Conservation (phyloP, 2,329 filamentous ascomycete genomes). For the Macroventuria anomochaeta region DNA sequence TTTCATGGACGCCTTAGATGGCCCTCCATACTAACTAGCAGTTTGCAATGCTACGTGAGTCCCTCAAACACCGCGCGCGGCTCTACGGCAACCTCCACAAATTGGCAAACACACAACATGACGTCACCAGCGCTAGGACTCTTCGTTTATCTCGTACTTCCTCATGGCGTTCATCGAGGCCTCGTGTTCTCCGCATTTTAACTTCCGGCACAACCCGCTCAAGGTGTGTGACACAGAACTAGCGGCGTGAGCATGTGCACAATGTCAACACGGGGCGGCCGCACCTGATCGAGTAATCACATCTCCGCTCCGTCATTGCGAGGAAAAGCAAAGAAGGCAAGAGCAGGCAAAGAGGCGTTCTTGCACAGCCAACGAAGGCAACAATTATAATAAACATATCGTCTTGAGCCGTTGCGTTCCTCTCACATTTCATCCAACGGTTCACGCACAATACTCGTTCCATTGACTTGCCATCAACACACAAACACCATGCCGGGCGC, state of each 20-base stretch:
- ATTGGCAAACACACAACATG: background rate
- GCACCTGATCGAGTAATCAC: conserved; percentile 24
- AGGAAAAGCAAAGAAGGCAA: conserved; percentile 10
- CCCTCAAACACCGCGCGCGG: background rate
- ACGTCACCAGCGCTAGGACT: conserved; percentile 13
- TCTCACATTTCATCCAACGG: background rate
- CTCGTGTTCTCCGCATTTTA: background rate
- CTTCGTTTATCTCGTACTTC: background rate
- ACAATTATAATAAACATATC: background rate
- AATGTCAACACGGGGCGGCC: conserved; percentile 17
- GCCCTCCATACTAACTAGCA: background rate
- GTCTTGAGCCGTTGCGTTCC: background rate
- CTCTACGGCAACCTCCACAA: background rate
- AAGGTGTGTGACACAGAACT: conserved; percentile 18
- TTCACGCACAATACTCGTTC: too few relatives aligned
- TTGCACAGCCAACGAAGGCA: background rate
- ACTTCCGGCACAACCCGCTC: conserved; percentile 12
- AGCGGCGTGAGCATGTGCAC: conserved; percentile 14
- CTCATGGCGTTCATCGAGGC: background rate
- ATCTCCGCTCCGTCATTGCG: conserved; percentile 5
- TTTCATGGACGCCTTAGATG: background rate
- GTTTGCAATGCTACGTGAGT: background rate
- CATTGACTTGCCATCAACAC: background rate
- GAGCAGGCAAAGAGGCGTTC: background rate
- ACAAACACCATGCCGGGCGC: conserved; percentile 18